These are phyloP conservation scores for Epichloe festucae DNA, from an alignment of 2,329 filamentous ascomycete genomes.

Conservation along the genomic window DNA sequence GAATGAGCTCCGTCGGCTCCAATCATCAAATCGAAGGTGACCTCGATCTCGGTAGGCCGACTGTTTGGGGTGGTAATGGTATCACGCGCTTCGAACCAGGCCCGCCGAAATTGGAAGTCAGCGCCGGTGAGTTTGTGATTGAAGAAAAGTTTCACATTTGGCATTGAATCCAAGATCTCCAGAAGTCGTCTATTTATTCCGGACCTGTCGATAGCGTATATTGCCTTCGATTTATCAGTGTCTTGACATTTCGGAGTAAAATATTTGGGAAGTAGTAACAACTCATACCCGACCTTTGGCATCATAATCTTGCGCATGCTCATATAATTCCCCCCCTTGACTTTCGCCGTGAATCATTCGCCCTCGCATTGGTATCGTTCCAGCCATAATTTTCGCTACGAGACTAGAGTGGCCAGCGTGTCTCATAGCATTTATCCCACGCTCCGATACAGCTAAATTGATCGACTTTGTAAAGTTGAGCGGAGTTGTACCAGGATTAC, in stretches of 20 bases:
- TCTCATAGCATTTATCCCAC: constrained; percentile 79
- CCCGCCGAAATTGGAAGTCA: constrained; percentile 64
- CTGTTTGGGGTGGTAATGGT: constrained; percentile 20
- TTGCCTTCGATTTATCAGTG: constrained; percentile 40
- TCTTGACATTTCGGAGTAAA: neutral
- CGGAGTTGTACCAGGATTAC: constrained; percentile 68
- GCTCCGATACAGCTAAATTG: constrained; percentile 86
- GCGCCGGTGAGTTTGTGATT: constrained; percentile 86
- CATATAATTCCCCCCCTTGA: constrained; percentile 54
- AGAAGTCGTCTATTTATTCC: constrained; percentile 73
- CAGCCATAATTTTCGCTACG: constrained; percentile 58
- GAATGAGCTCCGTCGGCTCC: constrained; percentile 95
- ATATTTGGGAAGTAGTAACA: constrained; percentile 1
- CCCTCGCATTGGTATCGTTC: constrained; percentile 85
- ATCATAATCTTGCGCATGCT: constrained; percentile 85
- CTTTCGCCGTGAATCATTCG: constrained; percentile 84
- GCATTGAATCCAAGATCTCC: constrained; percentile 67
- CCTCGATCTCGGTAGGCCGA: constrained; percentile 60
- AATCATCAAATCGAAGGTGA: constrained; percentile 84
- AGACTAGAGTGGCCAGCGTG: constrained; percentile 54
- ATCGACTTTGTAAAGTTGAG: constrained; percentile 98
- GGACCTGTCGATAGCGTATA: constrained; percentile 75
- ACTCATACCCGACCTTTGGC: constrained; percentile 62
- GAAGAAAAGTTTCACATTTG: constrained; percentile 87
- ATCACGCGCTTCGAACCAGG: constrained; percentile 66